Evolutionary conservation across 1,284 basidiomycete species (phyloP).

Genomic region (Mycena citricolor): DNA sequence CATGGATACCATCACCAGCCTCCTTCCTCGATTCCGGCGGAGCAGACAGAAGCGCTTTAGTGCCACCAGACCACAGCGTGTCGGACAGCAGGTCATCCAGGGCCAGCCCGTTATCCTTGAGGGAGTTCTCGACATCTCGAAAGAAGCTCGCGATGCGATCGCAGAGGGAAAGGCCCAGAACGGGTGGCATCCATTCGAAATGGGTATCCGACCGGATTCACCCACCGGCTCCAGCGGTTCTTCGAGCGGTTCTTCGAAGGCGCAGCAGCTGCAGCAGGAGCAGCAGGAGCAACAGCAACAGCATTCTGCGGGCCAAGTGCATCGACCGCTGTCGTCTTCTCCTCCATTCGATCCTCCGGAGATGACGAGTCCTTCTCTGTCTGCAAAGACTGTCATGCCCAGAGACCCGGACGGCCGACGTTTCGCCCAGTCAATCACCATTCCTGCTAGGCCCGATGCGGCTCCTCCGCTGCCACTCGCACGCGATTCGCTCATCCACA

Average conservation of each 20-base stretch:
- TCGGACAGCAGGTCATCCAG: constrained; percentile 2
- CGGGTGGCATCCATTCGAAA: constrained; percentile 6
- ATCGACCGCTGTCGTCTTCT: no score
- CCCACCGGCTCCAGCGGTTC: constrained; percentile 8
- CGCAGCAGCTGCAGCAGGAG: no score
- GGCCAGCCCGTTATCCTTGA: constrained; percentile 7
- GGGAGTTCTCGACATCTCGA: constrained; percentile 20
- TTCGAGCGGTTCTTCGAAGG: constrained; percentile 1
- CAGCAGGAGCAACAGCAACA: no score
- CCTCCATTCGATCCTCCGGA: no score
- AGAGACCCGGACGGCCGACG: no score
- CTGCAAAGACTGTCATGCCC: no score
- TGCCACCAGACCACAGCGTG: background rate
- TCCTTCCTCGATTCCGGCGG: constrained; percentile 6
- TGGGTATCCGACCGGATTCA: constrained; percentile 8
- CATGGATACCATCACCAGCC: constrained; percentile 13
- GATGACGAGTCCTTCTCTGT: no score
- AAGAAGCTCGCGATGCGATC: constrained; percentile 17
- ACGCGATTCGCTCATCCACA: background rate
- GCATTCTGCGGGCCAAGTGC: no score
- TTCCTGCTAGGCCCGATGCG: constrained; percentile 17
- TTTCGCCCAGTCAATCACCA: background rate
- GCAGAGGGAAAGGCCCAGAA: constrained; percentile 5
- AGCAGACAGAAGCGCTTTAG: background rate
- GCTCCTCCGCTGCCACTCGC: constrained; percentile 4